phyloP scores from a whole-genome alignment of 1,284 basidiomycete genomes.

The Puccinia sorghi region DNA sequence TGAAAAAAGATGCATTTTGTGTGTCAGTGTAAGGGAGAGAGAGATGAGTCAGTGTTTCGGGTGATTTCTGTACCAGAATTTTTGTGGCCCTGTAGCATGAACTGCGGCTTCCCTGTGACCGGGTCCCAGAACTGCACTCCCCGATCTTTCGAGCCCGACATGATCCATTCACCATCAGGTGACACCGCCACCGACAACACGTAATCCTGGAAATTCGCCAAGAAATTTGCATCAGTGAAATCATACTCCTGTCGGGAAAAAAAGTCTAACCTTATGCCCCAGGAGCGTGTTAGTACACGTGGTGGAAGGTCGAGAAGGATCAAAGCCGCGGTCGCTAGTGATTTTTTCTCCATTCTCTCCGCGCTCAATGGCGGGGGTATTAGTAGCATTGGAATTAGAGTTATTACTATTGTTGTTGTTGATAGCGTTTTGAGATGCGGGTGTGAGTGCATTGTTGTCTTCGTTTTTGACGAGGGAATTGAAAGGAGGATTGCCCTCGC shows the following conservation, averaged over 20 bases:
- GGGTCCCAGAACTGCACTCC: constrained; percentile 87
- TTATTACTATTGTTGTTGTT: constrained; percentile 58
- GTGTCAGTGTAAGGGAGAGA: too few species aligned
- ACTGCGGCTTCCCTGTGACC: constrained; percentile 70
- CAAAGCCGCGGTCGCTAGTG: constrained; percentile 53
- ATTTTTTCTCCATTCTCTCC: constrained; percentile 53
- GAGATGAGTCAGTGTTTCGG: too few species aligned
- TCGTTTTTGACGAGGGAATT: constrained; percentile 60
- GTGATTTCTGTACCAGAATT: constrained; percentile 66
- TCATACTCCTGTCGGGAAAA: background rate
- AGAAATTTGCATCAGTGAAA: background rate
- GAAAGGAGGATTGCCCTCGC: constrained; percentile 54
- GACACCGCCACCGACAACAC: constrained; percentile 77
- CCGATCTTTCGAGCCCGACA: constrained; percentile 86
- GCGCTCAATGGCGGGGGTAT: background rate
- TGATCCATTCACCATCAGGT: constrained; percentile 81
- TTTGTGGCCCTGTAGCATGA: constrained; percentile 85
- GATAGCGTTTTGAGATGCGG: constrained; percentile 30
- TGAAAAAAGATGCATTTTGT: too few species aligned
- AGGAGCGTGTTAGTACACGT: constrained; percentile 74
- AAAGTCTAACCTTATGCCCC: constrained; percentile 73
- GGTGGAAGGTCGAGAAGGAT: constrained; percentile 56
- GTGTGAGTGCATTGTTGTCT: background rate
- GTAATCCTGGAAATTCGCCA: constrained; percentile 64
- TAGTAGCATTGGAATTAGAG: background rate